Base-by-base conservation (phyloP, 768 basidiomycete genomes). In the Amanita inopinata region DNA sequence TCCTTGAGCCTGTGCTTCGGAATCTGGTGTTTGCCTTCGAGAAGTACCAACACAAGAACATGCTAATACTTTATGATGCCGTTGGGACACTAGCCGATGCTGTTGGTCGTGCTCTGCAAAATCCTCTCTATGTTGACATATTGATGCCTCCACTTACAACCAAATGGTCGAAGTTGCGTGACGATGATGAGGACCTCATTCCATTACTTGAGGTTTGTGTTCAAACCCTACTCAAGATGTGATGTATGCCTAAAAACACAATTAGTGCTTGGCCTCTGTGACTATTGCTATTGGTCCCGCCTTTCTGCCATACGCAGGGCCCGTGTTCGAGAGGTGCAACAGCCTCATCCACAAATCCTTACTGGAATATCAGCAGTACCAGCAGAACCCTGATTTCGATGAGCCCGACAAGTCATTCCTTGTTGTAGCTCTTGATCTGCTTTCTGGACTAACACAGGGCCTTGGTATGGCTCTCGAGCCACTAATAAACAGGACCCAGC, bases 11-110 rank as follows among this genome's bases (percentile, higher is more conserved):
- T 3, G 88, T 99, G 40, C 69, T 99, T 45, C 81, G 86, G 41
- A 97, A 97, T 61, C 71, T 99, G 40, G 93, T 98, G 27, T 80
- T 89, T 49, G 96, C 96, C 1, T 99, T 98, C 62, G 78, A 87
- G 45, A 97, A 96, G 64, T 99, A 99, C 62, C 96, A 99, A 58
- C 93, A 96, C 63, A 98, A 98, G 74, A 99, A 99, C 59, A 83
- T 98, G 76, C 75, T 99, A 51, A 99, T 98, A 47, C 66, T 99
- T 23, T 98, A 98, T 56, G 96, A 99, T 54, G 96, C 96, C n/a
- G 85, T 99, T 34, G 96, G 96, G 5, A 99, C 96, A 0, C 70
- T 99, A 27, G 96, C 96, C 5, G 96, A 99, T 56, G 91, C 93
- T 3, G 96, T 99, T 33, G 93, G 93, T 2, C 59, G 80, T 28